These are phyloP conservation scores for Podaxis sp. DNA, from an alignment of 768 basidiomycete species.

Conservation along the genomic window DNA sequence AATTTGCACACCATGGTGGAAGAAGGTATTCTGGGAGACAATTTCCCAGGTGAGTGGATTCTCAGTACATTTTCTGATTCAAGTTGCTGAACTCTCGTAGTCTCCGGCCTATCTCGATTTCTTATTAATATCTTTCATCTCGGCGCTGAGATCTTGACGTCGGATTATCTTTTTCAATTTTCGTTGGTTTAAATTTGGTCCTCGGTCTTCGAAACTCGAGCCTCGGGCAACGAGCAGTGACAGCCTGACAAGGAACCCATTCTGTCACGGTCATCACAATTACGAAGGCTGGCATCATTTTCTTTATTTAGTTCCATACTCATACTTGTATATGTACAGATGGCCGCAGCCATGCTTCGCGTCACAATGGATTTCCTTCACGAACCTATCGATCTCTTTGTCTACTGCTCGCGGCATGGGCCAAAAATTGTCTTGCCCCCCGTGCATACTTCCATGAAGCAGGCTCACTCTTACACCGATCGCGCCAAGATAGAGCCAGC, in stretches of 20 bases:
- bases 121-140: neutral
- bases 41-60: neutral
- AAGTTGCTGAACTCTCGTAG: neutral
- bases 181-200: neutral
- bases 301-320: neutral
- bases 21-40: neutral
- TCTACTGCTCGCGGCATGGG: neutral
- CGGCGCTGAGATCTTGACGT: constrained; percentile 10
- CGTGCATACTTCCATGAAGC: too few relatives aligned
- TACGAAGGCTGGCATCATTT: neutral
- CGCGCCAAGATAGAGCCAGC: too few relatives aligned
- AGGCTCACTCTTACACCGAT: too few relatives aligned
- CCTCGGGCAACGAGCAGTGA: neutral
- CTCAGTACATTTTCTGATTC: neutral
- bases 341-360: neutral
- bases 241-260: neutral
- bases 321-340: neutral
- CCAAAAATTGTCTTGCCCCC: neutral
- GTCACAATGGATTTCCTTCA: neutral
- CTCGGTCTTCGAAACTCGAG: neutral
- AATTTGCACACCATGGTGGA: neutral
- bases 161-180: neutral
- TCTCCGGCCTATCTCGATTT: neutral
- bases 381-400: neutral
- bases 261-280: neutral